Evolutionary conservation across 78 protist genomes (phyloP).

Genomic region (Dictyostelium brefeldianum): DNA sequence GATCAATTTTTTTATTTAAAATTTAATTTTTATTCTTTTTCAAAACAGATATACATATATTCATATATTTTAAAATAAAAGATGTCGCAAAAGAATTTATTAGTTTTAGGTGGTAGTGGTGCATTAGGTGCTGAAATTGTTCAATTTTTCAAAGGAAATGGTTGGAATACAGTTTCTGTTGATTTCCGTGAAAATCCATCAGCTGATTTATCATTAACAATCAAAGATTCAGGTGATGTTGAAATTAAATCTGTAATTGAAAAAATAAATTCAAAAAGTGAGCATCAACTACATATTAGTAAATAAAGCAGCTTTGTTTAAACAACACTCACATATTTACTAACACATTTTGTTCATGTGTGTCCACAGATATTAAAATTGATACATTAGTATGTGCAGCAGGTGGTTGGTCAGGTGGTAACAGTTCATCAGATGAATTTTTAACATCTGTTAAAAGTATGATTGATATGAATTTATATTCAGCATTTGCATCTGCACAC

Average conservation of each 20-base stretch:
- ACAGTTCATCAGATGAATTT: constrained; percentile 11
- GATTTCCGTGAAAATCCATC: constrained; percentile 50
- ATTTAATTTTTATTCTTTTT: background rate
- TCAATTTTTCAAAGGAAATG: constrained; percentile 18
- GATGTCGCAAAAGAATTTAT: constrained; percentile 51
- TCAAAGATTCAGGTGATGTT: constrained; percentile 32
- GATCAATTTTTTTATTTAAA: background rate
- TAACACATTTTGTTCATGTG: too few species aligned
- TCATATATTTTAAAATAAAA: background rate
- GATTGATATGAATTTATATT: constrained; percentile 59
- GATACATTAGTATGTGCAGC: constrained; percentile 89
- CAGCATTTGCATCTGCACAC: constrained; percentile 81
- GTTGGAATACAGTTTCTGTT: constrained; percentile 69
- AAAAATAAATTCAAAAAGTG: background rate
- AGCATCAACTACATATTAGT: too few species aligned
- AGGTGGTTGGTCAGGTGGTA: constrained; percentile 91
- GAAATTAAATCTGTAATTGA: constrained; percentile 29
- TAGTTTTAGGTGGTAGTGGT: constrained; percentile 82
- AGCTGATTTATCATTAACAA: constrained; percentile 17
- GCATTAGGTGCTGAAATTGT: constrained; percentile 68
- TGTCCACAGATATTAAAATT: constrained; percentile 19
- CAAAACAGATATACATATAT: background rate
- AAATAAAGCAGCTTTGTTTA: too few species aligned
- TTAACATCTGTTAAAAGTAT: constrained; percentile 76
- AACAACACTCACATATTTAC: too few species aligned